A percentile compares a stretch with the other conserved stretches of the same genome.
phyloP scores from a whole-genome alignment of 2,329 filamentous ascomycete genomes.

The Talaromyces sp. region DNA sequence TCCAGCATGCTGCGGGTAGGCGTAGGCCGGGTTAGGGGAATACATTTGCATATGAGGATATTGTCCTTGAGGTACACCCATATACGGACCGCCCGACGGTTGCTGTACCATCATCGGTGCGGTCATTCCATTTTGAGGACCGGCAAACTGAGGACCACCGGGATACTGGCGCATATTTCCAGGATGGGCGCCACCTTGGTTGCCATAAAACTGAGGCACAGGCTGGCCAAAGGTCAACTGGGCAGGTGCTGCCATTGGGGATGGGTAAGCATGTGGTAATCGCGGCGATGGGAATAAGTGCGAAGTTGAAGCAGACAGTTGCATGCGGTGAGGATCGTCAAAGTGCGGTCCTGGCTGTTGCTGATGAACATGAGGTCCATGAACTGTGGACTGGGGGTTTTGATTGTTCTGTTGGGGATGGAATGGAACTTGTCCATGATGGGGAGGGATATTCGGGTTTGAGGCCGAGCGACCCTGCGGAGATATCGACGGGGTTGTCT shows the following conservation, averaged over 20 bases:
- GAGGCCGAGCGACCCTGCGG: slow-evolving; percentile 60
- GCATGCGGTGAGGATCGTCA: slow-evolving; percentile 81
- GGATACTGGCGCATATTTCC: slow-evolving; percentile 66
- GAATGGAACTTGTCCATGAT: slow-evolving; percentile 77
- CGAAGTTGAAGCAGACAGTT: slow-evolving; percentile 72
- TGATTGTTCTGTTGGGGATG: slow-evolving; percentile 73
- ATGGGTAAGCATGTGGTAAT: slow-evolving; percentile 64
- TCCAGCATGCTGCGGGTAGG: slow-evolving; percentile 51
- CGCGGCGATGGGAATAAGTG: slow-evolving; percentile 84
- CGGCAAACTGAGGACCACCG: slow-evolving; percentile 66
- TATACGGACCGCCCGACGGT: slow-evolving; percentile 62
- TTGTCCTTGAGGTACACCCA: slow-evolving; percentile 64
- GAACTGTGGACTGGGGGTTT: slow-evolving; percentile 63
- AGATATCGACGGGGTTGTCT: slow-evolving; percentile 61
- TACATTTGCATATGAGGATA: slow-evolving; percentile 78
- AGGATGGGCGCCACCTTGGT: slow-evolving; percentile 64
- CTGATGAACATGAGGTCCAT: slow-evolving; percentile 70
- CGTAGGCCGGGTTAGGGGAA: slow-evolving; percentile 67
- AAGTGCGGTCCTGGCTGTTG: slow-evolving; percentile 69
- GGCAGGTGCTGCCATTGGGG: slow-evolving; percentile 61
- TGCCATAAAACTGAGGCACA: slow-evolving; percentile 66
- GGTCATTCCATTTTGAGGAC: slow-evolving; percentile 66
- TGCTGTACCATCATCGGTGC: slow-evolving; percentile 79
- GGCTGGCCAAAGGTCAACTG: slow-evolving; percentile 68
- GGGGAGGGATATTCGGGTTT: slow-evolving; percentile 66